These are phyloP conservation scores for Akebia trifoliata DNA, from an alignment of 164 flowering plant species.

Conservation along the genomic window DNA sequence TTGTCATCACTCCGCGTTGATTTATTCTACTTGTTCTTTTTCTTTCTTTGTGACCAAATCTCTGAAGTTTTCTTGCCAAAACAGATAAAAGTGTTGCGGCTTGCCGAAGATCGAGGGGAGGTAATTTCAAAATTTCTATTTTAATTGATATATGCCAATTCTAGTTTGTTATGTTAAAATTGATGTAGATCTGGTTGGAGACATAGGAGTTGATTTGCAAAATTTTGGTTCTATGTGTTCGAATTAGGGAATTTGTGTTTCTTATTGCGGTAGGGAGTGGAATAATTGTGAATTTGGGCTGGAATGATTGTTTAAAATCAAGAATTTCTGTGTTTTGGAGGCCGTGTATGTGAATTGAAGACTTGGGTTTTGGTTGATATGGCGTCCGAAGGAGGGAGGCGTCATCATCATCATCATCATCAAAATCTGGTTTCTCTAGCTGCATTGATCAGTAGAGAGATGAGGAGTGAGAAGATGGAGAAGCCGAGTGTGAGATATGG, in stretches of 20 bases:
- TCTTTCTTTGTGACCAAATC: constrained; percentile 1
- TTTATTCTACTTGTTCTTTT: constrained; percentile 4
- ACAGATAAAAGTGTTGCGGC: too few species aligned
- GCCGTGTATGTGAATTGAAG: not conserved
- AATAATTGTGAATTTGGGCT: not conserved
- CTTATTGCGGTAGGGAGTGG: too few species aligned
- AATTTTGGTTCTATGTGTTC: too few species aligned
- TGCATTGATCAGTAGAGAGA: constrained; percentile 54
- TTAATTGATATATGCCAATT: too few species aligned
- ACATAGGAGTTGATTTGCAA: too few species aligned
- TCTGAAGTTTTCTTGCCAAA: not conserved
- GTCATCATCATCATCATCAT: constrained; percentile 24
- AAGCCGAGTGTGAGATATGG: constrained; percentile 62
- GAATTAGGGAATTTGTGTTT: too few species aligned
- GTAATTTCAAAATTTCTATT: too few species aligned
- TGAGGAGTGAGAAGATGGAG: constrained; percentile 66
- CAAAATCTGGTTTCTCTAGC: constrained; percentile 68
- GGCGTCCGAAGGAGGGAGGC: constrained; percentile 50
- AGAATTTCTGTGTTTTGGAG: too few species aligned
- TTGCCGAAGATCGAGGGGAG: too few species aligned
- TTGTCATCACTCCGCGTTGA: constrained; percentile 8
- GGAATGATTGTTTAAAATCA: not conserved
- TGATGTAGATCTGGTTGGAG: too few species aligned
- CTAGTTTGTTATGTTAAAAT: too few species aligned
- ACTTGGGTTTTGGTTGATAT: constrained; percentile 17